Base-by-base conservation (phyloP, 2,329 filamentous ascomycete species). In the Alternaria sp. region DNA sequence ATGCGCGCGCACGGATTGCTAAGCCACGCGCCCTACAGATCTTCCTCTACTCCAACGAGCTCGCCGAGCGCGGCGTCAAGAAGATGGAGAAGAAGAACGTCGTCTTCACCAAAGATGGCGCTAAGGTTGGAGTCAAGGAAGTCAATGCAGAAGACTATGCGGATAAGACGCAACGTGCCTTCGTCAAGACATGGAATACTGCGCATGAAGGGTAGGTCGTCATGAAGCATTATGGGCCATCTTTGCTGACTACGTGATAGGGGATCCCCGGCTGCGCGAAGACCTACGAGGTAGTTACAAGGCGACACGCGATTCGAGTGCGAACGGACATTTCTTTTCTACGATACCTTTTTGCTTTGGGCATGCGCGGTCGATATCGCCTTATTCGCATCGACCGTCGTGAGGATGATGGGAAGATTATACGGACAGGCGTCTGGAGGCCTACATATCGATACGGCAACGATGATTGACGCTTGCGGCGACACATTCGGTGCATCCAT, bases 41-140 rank as follows among this genome's bases (percentile, higher is more conserved):
- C 77, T 94, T 91, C 80, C 80, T 91, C 58, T 89, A 88, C 80
- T 84, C 87, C 59, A 85, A 84, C 80, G 86, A 91, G 78, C 89
- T 94, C 71, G 86, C 87, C 64, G 83, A 87, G 63, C 85, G 87
- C 62, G 90, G 91, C 50, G 87, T 86, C 53, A 85, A 90, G 79
- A 88, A 88, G 75, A 91, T 94, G 87, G 88, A 90, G 78, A 88
- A 88, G 82, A 92, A 91, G 82, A 91, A 94, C 77, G 87, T 94
- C 60, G 84, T 88, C 44, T 91, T 93, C 79, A 90, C 89, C 43
- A 92, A 92, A 77, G 91, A 93, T 60, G 92, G 92, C 59, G 81
- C 92, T 64, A 87, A 87, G 72, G 90, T 94, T 47, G 89, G 89
- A 53, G 86, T 94, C 65, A 91, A 90, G 80, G 85, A 92, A 64